These are phyloP conservation scores for Fusarium gaditjirri DNA, from an alignment of 2,329 filamentous ascomycete species.

Conservation along the genomic window DNA sequence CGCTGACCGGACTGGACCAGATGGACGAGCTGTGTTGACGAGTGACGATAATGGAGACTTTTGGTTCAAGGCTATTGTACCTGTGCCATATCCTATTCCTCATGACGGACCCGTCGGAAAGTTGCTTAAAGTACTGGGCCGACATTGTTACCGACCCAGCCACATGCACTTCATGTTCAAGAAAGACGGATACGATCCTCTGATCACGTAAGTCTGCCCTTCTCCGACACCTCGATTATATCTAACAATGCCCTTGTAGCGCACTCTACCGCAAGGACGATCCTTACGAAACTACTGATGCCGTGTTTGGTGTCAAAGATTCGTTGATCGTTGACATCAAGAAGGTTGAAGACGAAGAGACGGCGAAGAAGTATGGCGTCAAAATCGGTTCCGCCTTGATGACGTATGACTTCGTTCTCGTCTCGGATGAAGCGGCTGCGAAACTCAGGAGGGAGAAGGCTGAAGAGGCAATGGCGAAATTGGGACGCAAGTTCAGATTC, in stretches of 20 bases:
- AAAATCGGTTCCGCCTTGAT: not conserved
- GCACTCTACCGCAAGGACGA: conserved; percentile 22
- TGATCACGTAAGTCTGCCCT: conserved; percentile 15
- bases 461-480: conserved; percentile 11
- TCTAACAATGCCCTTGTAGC: not conserved
- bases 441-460: conserved; percentile 16
- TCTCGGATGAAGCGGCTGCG: conserved; percentile 8
- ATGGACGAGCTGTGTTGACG: conserved; percentile 45
- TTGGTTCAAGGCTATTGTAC: conserved; percentile 87
- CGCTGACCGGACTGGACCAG: conserved; percentile 59
- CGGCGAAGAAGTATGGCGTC: conserved; percentile 12
- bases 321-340: conserved; percentile 12
- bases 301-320: conserved; percentile 24
- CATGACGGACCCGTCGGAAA: conserved; percentile 85
- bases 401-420: conserved; percentile 23
- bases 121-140: conserved; percentile 70
- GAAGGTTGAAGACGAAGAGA: not conserved
- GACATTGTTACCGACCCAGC: conserved; percentile 81
- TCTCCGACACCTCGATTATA: fast-evolving
- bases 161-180: conserved; percentile 93
- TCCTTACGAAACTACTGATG: conserved; percentile 22
- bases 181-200: conserved; percentile 24
- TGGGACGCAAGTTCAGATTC: conserved; percentile 13
- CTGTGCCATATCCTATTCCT: conserved; percentile 87
- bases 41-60: conserved; percentile 54